Conservation (phyloP, 257 asterid genomes). For the Solanum microdontum region DNA sequence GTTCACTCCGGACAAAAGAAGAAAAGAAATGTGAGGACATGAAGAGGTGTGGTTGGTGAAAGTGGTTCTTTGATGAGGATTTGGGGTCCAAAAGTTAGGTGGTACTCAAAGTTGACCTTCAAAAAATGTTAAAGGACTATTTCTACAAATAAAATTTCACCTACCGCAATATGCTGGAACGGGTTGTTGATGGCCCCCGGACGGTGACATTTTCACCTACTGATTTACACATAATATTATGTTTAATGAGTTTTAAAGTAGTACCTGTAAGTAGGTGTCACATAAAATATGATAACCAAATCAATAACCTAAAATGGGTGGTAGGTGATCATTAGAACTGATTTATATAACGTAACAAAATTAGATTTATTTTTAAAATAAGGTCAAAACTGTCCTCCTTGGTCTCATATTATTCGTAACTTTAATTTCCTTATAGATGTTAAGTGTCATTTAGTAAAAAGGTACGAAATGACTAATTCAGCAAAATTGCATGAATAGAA, state of each 20-base stretch:
- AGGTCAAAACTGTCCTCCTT: background rate
- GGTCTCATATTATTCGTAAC: background rate
- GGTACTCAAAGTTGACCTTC: slow-evolving; percentile 14
- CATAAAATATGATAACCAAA: background rate
- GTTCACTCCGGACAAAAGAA: no score
- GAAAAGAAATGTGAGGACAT: background rate
- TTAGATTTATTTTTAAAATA: background rate
- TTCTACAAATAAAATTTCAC: slow-evolving; percentile 18
- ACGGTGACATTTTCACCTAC: slow-evolving; percentile 14
- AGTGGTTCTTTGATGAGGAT: slow-evolving; percentile 2
- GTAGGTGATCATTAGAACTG: background rate
- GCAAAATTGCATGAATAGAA: background rate
- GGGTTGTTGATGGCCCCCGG: background rate
- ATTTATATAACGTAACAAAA: background rate
- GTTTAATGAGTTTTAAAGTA: background rate
- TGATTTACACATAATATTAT: background rate
- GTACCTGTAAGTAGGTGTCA: background rate
- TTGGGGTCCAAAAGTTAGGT: slow-evolving; percentile 28
- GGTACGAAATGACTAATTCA: no score
- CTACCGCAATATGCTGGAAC: slow-evolving; percentile 20
- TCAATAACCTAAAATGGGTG: background rate
- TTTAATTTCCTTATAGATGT: background rate
- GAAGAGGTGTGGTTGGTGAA: slow-evolving; percentile 48
- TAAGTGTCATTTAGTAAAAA: background rate
- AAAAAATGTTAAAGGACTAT: background rate